These are phyloP conservation scores for Botrytis tulipae DNA, from an alignment of 2,329 filamentous ascomycete genomes.

Conservation along the genomic window DNA sequence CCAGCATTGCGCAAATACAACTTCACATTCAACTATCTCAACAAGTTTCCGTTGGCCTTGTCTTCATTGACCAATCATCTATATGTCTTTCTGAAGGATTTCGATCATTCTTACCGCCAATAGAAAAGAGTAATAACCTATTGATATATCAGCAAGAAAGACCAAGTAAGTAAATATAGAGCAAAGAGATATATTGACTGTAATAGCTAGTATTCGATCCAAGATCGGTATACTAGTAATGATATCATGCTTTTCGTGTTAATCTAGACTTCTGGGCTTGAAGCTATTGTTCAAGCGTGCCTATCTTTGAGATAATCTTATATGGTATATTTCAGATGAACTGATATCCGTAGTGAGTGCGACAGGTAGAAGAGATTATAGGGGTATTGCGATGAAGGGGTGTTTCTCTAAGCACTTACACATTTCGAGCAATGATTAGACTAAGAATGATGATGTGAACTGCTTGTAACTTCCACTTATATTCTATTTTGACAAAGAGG, in stretches of 20 bases:
- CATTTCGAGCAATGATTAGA: neutral
- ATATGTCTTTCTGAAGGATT: neutral
- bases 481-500: neutral
- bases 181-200: neutral
- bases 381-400: neutral
- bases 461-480: neutral
- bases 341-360: neutral
- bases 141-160: neutral
- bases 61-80: neutral
- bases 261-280: neutral
- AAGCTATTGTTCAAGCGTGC: neutral
- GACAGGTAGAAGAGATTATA: neutral
- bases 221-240: neutral
- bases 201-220: neutral
- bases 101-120: neutral
- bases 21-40: neutral
- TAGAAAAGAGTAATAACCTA: neutral
- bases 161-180: neutral
- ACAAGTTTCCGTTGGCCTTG: neutral
- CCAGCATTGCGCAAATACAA: neutral
- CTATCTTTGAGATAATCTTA: neutral
- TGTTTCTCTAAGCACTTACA: neutral
- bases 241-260: neutral
- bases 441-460: neutral
- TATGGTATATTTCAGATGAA: neutral